Base-by-base conservation (phyloP, 495 filamentous ascomycete species). In the Penicillium ochrochloron region DNA sequence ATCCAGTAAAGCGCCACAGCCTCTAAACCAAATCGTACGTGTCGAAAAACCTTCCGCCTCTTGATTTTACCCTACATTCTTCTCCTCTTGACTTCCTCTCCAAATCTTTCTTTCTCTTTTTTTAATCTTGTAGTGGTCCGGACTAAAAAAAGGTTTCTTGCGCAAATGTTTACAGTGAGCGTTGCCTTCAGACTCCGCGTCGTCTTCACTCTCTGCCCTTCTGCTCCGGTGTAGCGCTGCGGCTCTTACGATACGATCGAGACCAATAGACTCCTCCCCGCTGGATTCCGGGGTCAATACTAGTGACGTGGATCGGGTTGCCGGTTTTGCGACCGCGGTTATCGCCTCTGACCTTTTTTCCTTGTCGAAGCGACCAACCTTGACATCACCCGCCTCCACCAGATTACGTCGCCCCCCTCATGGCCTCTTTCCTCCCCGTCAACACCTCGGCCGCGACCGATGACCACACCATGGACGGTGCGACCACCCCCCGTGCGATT, bases 341-440 rank as follows among this genome's bases (percentile, higher is more conserved):
- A 60, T 62, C 48, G 59, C 62, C 67, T 66, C 57, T 68, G 64
- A 39, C 58, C 51, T 50, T 54, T 54, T 37, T 9, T 21, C 3
- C 25, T 34, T 58, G 35, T 53, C 62, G 51, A 48, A 31, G 39
- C 56, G 17, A 55, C 35, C 51, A 51, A 61, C 48, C 50, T 70
- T 90, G 44, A 80, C 80, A 63, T 83, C 86, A 68, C 90, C 65
- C 65, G 65, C 71, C 69, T 70, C 66, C 66, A 61, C 42, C 66
- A 31, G 66, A 66, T 73, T 65, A 69, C 66, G 66, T 72, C 70
- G 69, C 58, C 57, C 63, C 57, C 64, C 66, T 58, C 68, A 81
- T 87, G 85, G 82, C 86, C 51, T 77, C 88, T 59, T 93, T 94
- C 73, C 86, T 88, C 66, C 86, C 92, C 63, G 90, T 94, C 73